Evolutionary conservation across 495 filamentous ascomycete genomes (phyloP), one percentile per base, ranked within the genome.

Genomic region (Aspergillus saccharolyticus): DNA sequence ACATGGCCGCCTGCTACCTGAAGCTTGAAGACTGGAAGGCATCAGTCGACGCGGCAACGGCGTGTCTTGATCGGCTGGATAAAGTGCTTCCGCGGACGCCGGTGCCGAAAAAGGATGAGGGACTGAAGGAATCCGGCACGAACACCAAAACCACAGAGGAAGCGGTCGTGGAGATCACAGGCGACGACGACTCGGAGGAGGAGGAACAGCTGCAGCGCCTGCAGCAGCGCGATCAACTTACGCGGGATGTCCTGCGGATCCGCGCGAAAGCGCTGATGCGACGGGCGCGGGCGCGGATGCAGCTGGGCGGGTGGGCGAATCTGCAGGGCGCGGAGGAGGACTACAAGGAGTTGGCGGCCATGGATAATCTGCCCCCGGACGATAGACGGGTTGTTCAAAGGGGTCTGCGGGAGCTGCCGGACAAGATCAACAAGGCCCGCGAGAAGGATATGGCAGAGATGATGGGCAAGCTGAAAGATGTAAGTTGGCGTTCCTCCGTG

Each of bases 381-480:
- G 93, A 97, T 62, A 77, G 66, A 64, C 81, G 80, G 54, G 79
- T 87, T 44, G 85, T 95, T 1, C 77, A 84, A 56, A 70, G 75
- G 44, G 87, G 88, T 42, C 73, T 96, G 25, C 71, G 74, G 42
- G 73, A 72, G 24, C 76, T 97, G 14, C 87, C 88, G 2, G 72
- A 76, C 20, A 79, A 78, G 59, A 83, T 90, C 43, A 87, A 90
- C 45, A 78, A 80, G 33, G 91, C 91, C 3, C 85, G 87, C 70
- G 85, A 94, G 63, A 85, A 79, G 64, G 94, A 98, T 72, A 90
- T 91, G 80, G 84, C 78, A 7, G 93, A 98, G 71, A 96, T 97
- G 89, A 91, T 96, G 89, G 89, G 85, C 21, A 97, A 97, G 74
- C 71, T 98, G 71, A 97, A 96, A 71, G 85, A 89, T 64, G 85